Conservation (phyloP, 2,329 filamentous ascomycete genomes). For the Verticillium nubilum region DNA sequence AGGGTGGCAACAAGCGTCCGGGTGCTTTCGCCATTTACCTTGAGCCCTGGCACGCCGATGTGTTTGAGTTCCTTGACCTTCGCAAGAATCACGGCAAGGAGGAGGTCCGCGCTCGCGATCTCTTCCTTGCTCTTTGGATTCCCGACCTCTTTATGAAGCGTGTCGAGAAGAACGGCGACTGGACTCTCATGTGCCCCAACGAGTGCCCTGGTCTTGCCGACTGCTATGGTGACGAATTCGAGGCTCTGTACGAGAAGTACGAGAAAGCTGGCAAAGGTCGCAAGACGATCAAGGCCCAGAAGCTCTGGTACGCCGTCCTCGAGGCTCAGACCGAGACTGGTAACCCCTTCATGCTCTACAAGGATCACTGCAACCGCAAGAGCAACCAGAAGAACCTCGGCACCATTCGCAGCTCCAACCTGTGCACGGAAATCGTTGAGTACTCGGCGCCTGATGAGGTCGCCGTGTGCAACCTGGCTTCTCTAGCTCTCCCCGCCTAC, state of each 20-base stretch:
- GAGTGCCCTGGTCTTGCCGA: slow-evolving; percentile 94
- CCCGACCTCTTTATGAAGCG: slow-evolving; percentile 99
- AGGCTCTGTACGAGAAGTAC: slow-evolving; percentile 89
- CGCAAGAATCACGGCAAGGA: slow-evolving; percentile 99
- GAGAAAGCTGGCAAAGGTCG: slow-evolving; percentile 84
- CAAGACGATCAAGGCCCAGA: slow-evolving; percentile 92
- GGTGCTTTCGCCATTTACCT: slow-evolving; percentile 98
- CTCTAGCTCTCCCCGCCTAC: slow-evolving; percentile 83
- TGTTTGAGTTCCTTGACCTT: slow-evolving; percentile 95
- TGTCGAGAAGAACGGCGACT: slow-evolving; percentile 91
- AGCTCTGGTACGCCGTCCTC: slow-evolving; percentile 98
- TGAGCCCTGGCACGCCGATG: slow-evolving; percentile 97
- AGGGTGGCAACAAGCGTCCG: slow-evolving; percentile 98
- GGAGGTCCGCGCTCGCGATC: slow-evolving; percentile 90
- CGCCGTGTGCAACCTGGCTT: slow-evolving; percentile 96
- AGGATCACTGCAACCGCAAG: slow-evolving; percentile 97
- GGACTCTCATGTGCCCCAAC: slow-evolving; percentile 98
- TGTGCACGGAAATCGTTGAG: slow-evolving; percentile 98
- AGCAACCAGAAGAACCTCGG: slow-evolving; percentile 99
- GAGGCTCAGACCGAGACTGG: slow-evolving; percentile 98
- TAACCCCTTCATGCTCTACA: slow-evolving; percentile 99
- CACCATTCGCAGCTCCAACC: slow-evolving; percentile 96
- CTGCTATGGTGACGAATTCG: slow-evolving; percentile 96
- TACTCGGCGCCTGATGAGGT: slow-evolving; percentile 97
- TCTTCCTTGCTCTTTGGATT: slow-evolving; percentile 98